Conservation (phyloP, 305 asterid species). For the Solanum hybrid region DNA sequence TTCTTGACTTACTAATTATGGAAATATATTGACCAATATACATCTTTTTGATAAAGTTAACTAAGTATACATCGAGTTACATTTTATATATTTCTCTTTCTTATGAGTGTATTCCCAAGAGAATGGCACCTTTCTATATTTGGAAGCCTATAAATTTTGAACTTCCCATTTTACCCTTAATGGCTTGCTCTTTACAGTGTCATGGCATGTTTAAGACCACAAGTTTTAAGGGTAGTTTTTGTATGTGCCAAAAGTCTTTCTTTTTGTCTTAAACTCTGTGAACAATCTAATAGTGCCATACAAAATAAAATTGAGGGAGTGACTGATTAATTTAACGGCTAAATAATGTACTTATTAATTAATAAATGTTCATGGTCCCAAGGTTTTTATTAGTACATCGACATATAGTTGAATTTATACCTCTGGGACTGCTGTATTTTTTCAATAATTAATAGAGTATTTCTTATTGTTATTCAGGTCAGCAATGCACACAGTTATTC, state of each 20-base stretch:
- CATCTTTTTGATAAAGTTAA: not conserved
- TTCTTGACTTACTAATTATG: not conserved
- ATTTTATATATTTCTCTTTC: not conserved
- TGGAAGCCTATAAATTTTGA: not conserved
- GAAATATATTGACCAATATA: not conserved
- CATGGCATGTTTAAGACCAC: not conserved
- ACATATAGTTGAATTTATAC: not conserved
- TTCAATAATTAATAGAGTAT: not conserved
- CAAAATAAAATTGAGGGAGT: not conserved
- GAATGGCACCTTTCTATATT: not conserved
- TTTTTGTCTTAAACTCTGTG: not conserved
- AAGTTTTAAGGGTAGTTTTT: not conserved
- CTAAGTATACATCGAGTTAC: not conserved
- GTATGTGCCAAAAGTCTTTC: not conserved
- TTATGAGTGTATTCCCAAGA: not conserved
- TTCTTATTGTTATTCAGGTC: conserved; percentile 28
- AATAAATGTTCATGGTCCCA: not conserved
- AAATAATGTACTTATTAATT: not conserved
- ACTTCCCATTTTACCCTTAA: not conserved
- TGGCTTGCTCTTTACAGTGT: not conserved
- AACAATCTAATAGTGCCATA: not conserved
- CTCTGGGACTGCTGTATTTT: not conserved
- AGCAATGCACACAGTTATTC: conserved; percentile 81
- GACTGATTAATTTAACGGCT: not conserved
- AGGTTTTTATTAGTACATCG: not conserved